Base-by-base conservation (phyloP, 1,284 basidiomycete genomes). In the Cutaneotrichosporon sp. region DNA sequence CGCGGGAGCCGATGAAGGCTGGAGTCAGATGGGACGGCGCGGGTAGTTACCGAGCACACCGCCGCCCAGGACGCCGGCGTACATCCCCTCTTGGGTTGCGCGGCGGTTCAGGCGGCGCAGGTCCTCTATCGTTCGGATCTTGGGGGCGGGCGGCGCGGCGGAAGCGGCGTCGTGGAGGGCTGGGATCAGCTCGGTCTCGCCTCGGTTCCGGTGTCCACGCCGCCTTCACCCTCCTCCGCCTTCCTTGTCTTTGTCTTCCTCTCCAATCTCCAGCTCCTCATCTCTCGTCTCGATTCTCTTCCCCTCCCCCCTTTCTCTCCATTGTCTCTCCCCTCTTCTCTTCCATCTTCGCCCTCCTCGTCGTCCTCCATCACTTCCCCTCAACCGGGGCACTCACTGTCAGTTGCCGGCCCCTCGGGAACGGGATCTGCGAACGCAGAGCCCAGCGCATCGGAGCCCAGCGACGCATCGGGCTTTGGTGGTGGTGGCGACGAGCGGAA, bases 51-150 rank as follows among this genome's bases (percentile, higher is more conserved):
- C 58, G 14, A 69, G 18, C 1, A 58, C 36, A 1, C 61, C 67
- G 0, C 68, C 68, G 9, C 63, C 66, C 0, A 56, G 31, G 22
- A 67, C 55, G 29, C 68, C 68, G 16, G 34, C 43, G 13, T 65
- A 62, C 63, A 67, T 64, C 16, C 68, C 68, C 43, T 55, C 46
- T 60, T 67, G 60, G 13, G 65, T 67, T 20, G 65, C 63, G 42
- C 57, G 46, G 46, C 59, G 54, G 53, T 64, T 67, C 25, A 67
- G 58, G 2, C 55, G 45, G 22, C 57, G 42, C 16, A 62, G 55
- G 31, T 67, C 62, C 14, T 67, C 65, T 31, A 57, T 52, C 31
- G 27, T 45, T 27, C 61, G 46, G 36, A 66, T 45, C 29, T 59
- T 63, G 9, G 60, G 60, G 24, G 31, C 24, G 3, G 54, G 50